A percentile compares a stretch with the other conserved stretches of the same genome.
Conservation (phyloP, 2,329 filamentous ascomycete genomes). For the Podosphaera aphanis region DNA sequence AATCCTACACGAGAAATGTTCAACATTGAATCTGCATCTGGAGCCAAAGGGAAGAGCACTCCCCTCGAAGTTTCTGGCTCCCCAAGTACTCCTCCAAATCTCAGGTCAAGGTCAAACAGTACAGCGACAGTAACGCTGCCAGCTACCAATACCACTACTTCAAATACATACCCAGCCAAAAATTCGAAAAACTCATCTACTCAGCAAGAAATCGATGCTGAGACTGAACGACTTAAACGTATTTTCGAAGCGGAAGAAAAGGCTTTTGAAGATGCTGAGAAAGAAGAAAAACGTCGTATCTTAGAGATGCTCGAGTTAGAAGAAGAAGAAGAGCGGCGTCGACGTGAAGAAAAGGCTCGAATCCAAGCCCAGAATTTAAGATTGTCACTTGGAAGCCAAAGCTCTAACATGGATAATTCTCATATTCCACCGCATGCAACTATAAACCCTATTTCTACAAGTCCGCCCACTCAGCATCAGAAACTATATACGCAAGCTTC, state of each 20-base stretch:
- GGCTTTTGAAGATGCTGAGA: conserved; percentile 30
- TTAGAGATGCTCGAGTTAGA: conserved; percentile 44
- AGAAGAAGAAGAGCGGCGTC: conserved; percentile 31
- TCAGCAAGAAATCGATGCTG: conserved; percentile 36
- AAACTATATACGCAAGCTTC: conserved; percentile 11
- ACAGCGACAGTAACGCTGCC: conserved; percentile 2
- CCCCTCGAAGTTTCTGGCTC: conserved; percentile 10
- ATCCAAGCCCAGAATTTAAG: conserved; percentile 58
- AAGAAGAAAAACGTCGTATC: conserved; percentile 31
- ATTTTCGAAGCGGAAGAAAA: conserved; percentile 22
- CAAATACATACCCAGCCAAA: conserved; percentile 6
- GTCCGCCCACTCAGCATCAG: conserved; percentile 1
- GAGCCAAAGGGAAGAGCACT: conserved; percentile 12
- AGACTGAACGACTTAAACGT: conserved; percentile 48
- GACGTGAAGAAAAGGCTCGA: conserved; percentile 38
- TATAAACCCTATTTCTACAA: conserved; percentile 5
- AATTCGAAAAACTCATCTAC: conserved; percentile 14
- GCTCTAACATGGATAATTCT: too few relatives aligned
- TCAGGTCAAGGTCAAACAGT: conserved; percentile 12
- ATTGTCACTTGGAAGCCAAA: conserved; percentile 35
- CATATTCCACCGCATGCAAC: conserved; percentile 3
- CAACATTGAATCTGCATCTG: conserved; percentile 33
- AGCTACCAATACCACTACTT: conserved; percentile 4
- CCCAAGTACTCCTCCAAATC: conserved; percentile 5
- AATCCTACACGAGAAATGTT: conserved; percentile 50